Percentiles rank a stretch among this genome's conserved stretches.
Conservation (phyloP, 2,329 filamentous ascomycete genomes). For the Aaosphaeria pasadenensis region DNA sequence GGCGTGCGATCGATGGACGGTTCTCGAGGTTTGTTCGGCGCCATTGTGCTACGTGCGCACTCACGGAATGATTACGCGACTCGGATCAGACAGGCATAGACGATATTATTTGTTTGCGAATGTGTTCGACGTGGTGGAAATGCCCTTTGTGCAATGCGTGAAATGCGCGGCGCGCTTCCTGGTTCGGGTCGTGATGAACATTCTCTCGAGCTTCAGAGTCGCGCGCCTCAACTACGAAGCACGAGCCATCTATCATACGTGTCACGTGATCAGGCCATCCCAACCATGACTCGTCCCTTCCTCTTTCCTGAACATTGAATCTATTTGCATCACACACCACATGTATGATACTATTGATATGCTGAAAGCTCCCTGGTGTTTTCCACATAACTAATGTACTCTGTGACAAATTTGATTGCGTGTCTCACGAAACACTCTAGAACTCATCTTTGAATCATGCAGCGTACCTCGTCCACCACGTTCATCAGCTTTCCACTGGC, state of each 20-base stretch:
- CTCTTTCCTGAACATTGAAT: too few relatives aligned
- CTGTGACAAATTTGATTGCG: too few relatives aligned
- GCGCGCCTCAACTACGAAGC: neutral
- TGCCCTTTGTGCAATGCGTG: constrained; percentile 4
- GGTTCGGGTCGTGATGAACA: constrained; percentile 29
- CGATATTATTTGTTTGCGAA: neutral
- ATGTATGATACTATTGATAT: too few relatives aligned
- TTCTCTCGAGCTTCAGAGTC: constrained; percentile 11
- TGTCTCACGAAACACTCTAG: too few relatives aligned
- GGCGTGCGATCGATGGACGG: constrained; percentile 48
- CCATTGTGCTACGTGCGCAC: constrained; percentile 44
- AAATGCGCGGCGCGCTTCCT: constrained; percentile 27
- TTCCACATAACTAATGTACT: too few relatives aligned
- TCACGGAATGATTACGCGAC: constrained; percentile 9
- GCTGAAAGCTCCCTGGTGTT: too few relatives aligned
- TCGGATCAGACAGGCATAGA: neutral
- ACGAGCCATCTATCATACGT: neutral
- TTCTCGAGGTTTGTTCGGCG: constrained; percentile 42
- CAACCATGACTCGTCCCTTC: too few relatives aligned
- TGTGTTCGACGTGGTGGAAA: neutral
- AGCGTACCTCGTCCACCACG: constrained; percentile 2
- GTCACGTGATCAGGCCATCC: too few relatives aligned
- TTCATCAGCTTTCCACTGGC: constrained; percentile 25
- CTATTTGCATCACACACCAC: too few relatives aligned
- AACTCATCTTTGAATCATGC: neutral